Conservation (phyloP, 2,329 filamentous ascomycete species). For the Hypoxylon sp. region DNA sequence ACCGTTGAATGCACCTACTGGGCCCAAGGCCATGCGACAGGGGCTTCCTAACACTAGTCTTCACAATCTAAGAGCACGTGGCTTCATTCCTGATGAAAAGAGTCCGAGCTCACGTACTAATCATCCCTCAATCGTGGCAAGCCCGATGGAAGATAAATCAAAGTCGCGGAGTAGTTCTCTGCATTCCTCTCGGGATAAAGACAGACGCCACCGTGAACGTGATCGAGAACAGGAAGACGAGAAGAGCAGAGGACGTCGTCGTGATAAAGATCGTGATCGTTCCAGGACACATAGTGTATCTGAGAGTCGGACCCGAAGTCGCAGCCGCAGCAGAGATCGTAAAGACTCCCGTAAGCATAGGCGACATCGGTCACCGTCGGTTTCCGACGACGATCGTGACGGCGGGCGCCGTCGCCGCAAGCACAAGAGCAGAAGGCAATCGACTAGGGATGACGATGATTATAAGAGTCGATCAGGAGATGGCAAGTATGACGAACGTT, state of each 20-base stretch:
- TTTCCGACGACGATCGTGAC: conserved; percentile 60
- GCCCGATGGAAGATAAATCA: conserved; percentile 51
- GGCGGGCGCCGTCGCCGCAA: conserved; percentile 66
- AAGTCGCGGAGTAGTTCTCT: conserved; percentile 64
- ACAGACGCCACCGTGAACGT: conserved; percentile 52
- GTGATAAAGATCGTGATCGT: conserved; percentile 51
- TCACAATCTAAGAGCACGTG: conserved; percentile 70
- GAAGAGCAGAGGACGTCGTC: conserved; percentile 44
- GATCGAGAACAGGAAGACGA: conserved; percentile 53
- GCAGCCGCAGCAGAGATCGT: conserved; percentile 57
- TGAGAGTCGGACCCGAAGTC: conserved; percentile 53
- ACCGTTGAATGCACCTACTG: conserved; percentile 83
- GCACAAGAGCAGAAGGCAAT: conserved; percentile 59
- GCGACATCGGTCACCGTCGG: conserved; percentile 66
- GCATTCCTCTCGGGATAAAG: conserved; percentile 55
- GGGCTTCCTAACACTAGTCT: conserved; percentile 86
- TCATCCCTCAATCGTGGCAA: conserved; percentile 50
- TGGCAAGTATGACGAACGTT: conserved; percentile 65
- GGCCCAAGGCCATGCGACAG: conserved; percentile 94
- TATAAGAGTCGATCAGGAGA: conserved; percentile 54
- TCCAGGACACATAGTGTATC: conserved; percentile 51
- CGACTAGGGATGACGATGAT: conserved; percentile 62
- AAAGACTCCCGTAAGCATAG: conserved; percentile 64
- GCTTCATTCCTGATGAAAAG: conserved; percentile 59
- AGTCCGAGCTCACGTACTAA: conserved; percentile 51